Base-by-base conservation (phyloP, 1,139 yeast species). In the Saccharomyces hybrid region DNA sequence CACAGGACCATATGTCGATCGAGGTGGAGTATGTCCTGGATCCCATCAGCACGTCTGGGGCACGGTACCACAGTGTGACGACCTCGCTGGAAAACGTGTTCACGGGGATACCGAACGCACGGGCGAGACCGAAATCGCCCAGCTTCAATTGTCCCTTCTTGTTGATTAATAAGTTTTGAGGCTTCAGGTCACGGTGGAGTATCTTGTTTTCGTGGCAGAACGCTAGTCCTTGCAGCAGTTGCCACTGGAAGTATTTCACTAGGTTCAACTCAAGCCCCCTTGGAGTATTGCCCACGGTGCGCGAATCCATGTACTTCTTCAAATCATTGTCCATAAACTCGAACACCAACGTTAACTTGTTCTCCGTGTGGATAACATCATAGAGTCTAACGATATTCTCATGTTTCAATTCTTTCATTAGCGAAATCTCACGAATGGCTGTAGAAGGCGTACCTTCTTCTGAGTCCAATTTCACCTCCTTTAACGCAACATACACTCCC, bases 371-470 rank as follows among this genome's bases (percentile, higher is more conserved):
- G 58, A 93, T 90, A 34, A 93, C 98, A 71, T 93, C 98, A 72
- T 90, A 90, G 50, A 93, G 76, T 20, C 96, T 84, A 47, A 93
- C 96, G 58, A 93, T 90, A 70, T 93, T 93, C 61, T 90, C 96
- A 70, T 91, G 96, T 68, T 89, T 91, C 62, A 93, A 78, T 70
- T 93, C 99, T 71, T 93, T 93, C 97, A 93, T 89, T 58, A 93
- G 76, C 6, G 98, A 93, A 57, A 93, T 93, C 71, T 93, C 99
- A 63, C 99, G 79, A 60, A 93, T 93, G 7, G 99, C 99, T 0
- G 99, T 93, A 0, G 97, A 90, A 2, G 99, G 99, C 0, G 98
- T 93, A 11, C 99, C 99, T 71, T 93, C 99, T 67, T 91, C 98
- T 23, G 95, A 85, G 68, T 93, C 99, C 59, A 93, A 77, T 63